Conservation (phyloP, 169 alveolate genomes). For the Besnoitia besnoiti region DNA sequence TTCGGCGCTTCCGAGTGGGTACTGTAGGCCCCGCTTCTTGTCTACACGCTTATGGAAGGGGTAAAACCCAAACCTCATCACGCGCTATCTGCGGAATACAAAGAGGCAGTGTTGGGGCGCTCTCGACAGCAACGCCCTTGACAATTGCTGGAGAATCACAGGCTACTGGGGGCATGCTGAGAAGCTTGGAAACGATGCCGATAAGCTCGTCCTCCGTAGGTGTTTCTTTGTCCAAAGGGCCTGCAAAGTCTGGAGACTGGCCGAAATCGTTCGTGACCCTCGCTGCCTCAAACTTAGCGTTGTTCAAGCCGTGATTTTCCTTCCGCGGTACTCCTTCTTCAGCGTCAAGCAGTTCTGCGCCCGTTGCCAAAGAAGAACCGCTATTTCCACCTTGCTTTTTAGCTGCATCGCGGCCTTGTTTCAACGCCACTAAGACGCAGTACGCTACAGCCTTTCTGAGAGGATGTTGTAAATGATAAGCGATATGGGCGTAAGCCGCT, state of each 20-base stretch:
- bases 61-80: conserved; percentile 30
- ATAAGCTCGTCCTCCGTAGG: not conserved
- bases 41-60: not conserved
- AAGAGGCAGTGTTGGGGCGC: conserved; percentile 11
- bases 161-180: conserved; percentile 24
- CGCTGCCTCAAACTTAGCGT: not conserved
- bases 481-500: conserved; percentile 26
- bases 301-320: not conserved
- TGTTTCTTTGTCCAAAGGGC: not conserved
- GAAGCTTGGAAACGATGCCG: conserved; percentile 7
- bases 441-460: conserved; percentile 35
- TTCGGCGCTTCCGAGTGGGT: no score
- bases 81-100: conserved; percentile 42
- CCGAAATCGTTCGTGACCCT: not conserved
- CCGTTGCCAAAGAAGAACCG: not conserved
- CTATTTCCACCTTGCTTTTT: not conserved
- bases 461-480: conserved; percentile 11
- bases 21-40: no score
- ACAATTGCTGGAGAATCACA: conserved; percentile 30
- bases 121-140: conserved; percentile 30
- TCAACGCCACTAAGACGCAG: conserved; percentile 16
- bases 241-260: not conserved
- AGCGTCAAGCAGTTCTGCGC: not conserved
- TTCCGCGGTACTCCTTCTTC: not conserved
- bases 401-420: not conserved